Percentiles rank a stretch among this genome's conserved stretches.
These are phyloP conservation scores for Stachybotrys chartarum DNA, from an alignment of 2,329 filamentous ascomycete genomes.

Conservation along the genomic window DNA sequence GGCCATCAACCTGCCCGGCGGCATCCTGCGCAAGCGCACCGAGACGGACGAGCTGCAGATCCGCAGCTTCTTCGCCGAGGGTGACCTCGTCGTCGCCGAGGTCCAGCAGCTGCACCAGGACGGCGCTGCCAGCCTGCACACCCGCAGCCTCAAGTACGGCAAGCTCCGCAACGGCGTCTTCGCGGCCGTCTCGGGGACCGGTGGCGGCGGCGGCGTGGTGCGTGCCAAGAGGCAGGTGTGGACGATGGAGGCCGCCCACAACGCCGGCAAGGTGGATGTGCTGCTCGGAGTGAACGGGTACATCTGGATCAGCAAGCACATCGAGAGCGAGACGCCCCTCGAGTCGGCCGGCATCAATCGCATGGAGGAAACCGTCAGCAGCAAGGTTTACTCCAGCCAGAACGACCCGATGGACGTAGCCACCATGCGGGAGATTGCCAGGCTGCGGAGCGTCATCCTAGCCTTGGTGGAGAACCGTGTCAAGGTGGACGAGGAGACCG, in stretches of 20 bases:
- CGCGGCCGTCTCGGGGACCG: constrained; percentile 70
- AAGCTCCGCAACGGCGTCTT: constrained; percentile 94
- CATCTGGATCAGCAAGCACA: constrained; percentile 87
- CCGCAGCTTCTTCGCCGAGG: constrained; percentile 92
- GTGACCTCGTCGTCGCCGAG: constrained; percentile 88
- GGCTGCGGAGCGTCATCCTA: constrained; percentile 73
- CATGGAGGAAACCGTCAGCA: constrained; percentile 79
- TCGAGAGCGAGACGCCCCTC: constrained; percentile 48
- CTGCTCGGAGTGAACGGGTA: constrained; percentile 94
- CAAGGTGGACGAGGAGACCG: constrained; percentile 83
- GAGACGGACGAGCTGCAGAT: constrained; percentile 97
- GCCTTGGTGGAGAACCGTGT: constrained; percentile 76
- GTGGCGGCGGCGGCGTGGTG: constrained; percentile 82
- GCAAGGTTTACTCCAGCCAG: constrained; percentile 87
- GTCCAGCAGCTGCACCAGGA: constrained; percentile 86
- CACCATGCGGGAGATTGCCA: constrained; percentile 81
- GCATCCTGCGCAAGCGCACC: constrained; percentile 83
- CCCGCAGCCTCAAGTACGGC: constrained; percentile 83
- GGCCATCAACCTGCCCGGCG: constrained; percentile 90
- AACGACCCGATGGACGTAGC: constrained; percentile 76
- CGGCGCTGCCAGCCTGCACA: constrained; percentile 82
- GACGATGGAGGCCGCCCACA: constrained; percentile 57
- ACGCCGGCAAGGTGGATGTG: constrained; percentile 67
- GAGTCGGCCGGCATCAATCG: constrained; percentile 63
- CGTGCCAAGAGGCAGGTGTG: constrained; percentile 80